Base-by-base conservation (phyloP, 345 rosid genomes). In the Balakata baccata region DNA sequence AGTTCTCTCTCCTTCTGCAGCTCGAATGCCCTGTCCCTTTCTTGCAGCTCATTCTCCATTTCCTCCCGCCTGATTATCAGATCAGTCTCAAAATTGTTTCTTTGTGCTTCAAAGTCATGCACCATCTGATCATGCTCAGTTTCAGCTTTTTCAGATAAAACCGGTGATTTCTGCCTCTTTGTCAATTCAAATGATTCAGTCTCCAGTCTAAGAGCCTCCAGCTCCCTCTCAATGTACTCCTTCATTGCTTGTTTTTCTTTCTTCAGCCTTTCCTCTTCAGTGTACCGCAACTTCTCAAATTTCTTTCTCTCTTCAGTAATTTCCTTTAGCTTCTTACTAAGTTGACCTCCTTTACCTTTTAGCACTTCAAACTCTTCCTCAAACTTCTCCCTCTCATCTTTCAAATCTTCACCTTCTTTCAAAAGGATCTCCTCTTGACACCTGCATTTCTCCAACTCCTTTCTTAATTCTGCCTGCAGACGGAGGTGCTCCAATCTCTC, bases 301-400 rank as follows among this genome's bases (percentile, higher is more conserved):
- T 76, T 86, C 57, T 81, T 86, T 61, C 83, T 89, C 81, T 85
- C 91, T 64, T 83, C 82, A 63, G 65, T 68, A 81, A 87, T 72
- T 58, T 79, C 79, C 68, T 73, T 83, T 72, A 78, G 84, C 64
- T 80, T 85, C 78, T 85, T 78, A 63, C 64, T 68, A 64, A 86
- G 76, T 66, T 83, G 85, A 68, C 71, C 80, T 77, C 84, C 89
- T 81, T 87, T 92, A 75, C 85, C 89, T 85, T 91, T 94, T 82
- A 94, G 79, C 56, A 76, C 84, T 71, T 85, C 90, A 90, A 92
- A 89, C 62, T 92, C 96, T 80, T 85, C 89, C 88, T 90, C 91
- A 83, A 92, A 92, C 54, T 77, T 92, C 74, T 84, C 86, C 77
- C 82, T 88, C 23, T 92, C 94, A 79, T 76, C 84, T 72, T 86